These are phyloP conservation scores for Jasminum sambac DNA, from an alignment of 257 asterid genomes.

Conservation along the genomic window DNA sequence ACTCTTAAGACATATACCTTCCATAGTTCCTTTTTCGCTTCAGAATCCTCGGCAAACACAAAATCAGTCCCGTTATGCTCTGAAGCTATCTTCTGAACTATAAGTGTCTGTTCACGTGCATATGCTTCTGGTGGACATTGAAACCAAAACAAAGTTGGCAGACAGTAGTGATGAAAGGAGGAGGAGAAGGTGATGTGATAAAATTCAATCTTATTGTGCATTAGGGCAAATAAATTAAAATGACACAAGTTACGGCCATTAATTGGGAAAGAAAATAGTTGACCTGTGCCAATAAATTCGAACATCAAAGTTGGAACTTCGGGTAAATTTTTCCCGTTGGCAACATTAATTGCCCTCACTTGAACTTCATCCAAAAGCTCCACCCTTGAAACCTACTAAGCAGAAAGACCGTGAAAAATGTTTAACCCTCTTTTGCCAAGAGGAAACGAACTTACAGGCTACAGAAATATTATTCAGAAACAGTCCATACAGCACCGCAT, in stretches of 20 bases:
- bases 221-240: background rate
- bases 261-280: constrained; percentile 17
- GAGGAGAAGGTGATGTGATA: no score
- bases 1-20: constrained; percentile 44
- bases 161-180: constrained; percentile 2
- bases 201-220: background rate
- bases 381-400: constrained; percentile 80
- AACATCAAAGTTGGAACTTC: constrained; percentile 97
- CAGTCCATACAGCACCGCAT: background rate
- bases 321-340: constrained; percentile 83
- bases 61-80: constrained; percentile 88
- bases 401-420: no score
- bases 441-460: background rate
- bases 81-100: constrained; percentile 88
- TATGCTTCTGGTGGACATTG: constrained; percentile 65
- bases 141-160: constrained; percentile 22
- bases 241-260: background rate
- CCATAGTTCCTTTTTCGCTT: constrained; percentile 93
- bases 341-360: constrained; percentile 82
- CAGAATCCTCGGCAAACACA: constrained; percentile 85
- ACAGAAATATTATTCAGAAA: no score
- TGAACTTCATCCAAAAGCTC: constrained; percentile 98
- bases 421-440: background rate
- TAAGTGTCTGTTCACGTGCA: constrained; percentile 81
- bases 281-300: constrained; percentile 98